These are phyloP conservation scores for Zygosaccharomyces sapae DNA, from an alignment of 1,139 yeast species.

Conservation along the genomic window DNA sequence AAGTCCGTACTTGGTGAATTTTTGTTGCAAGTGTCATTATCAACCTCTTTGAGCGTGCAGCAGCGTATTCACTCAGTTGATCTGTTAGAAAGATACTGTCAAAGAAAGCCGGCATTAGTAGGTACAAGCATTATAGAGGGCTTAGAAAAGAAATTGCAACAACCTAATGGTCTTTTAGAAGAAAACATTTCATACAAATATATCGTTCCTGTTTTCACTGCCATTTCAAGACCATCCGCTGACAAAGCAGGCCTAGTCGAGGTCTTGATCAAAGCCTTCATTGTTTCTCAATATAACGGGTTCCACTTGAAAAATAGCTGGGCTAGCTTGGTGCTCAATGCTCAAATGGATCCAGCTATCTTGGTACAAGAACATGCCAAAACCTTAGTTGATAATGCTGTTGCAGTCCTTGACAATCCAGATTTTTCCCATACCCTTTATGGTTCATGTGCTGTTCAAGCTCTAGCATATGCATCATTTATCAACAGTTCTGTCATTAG, in stretches of 20 bases:
- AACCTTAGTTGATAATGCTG: conserved; percentile 38
- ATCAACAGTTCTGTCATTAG: conserved; percentile 61
- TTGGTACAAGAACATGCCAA: conserved; percentile 45
- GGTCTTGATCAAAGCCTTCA: conserved; percentile 46
- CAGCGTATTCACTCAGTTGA: conserved; percentile 23
- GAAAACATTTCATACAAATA: conserved; percentile 22
- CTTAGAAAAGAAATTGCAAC: conserved; percentile 22
- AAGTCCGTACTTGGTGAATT: conserved; percentile 23
- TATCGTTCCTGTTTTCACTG: conserved; percentile 44
- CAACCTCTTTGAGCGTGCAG: conserved; percentile 18
- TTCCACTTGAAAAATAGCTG: conserved; percentile 56
- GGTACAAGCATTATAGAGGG: conserved; percentile 26
- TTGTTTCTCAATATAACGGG: conserved; percentile 50
- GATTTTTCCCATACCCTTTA: conserved; percentile 22
- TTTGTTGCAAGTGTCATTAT: conserved; percentile 22
- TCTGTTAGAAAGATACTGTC: conserved; percentile 21
- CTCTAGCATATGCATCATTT: conserved; percentile 65
- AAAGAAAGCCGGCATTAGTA: conserved; percentile 22
- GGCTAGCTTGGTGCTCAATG: conserved; percentile 70
- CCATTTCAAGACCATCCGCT: conserved; percentile 42
- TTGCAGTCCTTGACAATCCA: conserved; percentile 29
- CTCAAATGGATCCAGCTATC: conserved; percentile 60
- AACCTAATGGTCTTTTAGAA: conserved; percentile 10
- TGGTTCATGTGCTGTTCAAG: conserved; percentile 44
- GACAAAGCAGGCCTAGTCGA: conserved; percentile 39